A percentile compares a stretch with the other conserved stretches of the same genome.
Evolutionary conservation across 768 basidiomycete species (phyloP).

Genomic region (Tulasnella sp.): DNA sequence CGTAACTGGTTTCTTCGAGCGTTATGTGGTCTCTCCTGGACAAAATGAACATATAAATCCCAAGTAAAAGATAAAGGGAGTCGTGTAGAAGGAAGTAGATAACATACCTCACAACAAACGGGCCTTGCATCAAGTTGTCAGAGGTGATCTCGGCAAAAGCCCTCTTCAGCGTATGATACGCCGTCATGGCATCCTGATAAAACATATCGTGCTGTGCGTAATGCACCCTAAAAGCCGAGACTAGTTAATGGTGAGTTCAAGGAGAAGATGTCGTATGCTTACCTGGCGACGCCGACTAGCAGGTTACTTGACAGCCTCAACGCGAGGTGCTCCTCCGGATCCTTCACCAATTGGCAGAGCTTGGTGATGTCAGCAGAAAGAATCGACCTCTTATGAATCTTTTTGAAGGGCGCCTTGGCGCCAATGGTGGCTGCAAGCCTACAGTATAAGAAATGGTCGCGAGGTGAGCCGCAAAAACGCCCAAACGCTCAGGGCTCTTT

Average conservation of each 20-base stretch:
- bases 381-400: conserved; percentile 73
- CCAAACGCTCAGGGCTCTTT: background rate
- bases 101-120: conserved; percentile 47
- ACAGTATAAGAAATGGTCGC: background rate
- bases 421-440: conserved; percentile 91
- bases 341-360: conserved; percentile 68
- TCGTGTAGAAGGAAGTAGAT: conserved; percentile 34
- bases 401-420: conserved; percentile 76
- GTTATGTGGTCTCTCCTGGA: conserved; percentile 25
- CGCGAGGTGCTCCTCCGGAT: conserved; percentile 80
- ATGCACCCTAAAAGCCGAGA: conserved; percentile 10
- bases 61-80: background rate
- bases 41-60: background rate
- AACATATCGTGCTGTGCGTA: conserved; percentile 65
- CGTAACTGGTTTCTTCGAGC: conserved; percentile 22
- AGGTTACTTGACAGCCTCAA: conserved; percentile 79
- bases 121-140: conserved; percentile 34
- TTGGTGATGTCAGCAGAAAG: conserved; percentile 72
- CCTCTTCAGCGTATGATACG: conserved; percentile 68
- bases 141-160: conserved; percentile 54
- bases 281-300: conserved; percentile 86
- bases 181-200: conserved; percentile 65
- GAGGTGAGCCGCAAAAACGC: too few relatives aligned
- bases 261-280: conserved; percentile 1
- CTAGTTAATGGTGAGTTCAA: background rate